phyloP scores from a whole-genome alignment of 768 basidiomycete species.

The Trametes elegans region DNA sequence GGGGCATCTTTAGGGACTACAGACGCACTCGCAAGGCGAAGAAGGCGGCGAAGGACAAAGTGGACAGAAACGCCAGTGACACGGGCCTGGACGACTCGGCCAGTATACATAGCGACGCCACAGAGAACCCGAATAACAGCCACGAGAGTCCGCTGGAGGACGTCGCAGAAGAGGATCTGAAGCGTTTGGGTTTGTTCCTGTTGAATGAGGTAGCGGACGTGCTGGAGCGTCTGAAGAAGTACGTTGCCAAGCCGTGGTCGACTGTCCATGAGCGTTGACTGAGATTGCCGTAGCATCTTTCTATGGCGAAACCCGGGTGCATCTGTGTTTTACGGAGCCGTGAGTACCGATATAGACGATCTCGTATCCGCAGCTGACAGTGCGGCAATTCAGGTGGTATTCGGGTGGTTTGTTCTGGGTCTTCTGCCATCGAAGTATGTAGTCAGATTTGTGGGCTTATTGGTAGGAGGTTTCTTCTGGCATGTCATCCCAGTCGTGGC shows the following conservation, averaged over 20 bases:
- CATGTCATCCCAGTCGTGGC: slow-evolving; percentile 56
- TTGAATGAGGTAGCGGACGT: slow-evolving; percentile 55
- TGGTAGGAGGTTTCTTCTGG: slow-evolving; percentile 58
- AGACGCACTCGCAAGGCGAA: slow-evolving; percentile 35
- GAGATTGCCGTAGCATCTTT: slow-evolving; percentile 45
- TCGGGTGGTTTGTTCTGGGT: slow-evolving; percentile 38
- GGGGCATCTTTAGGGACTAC: slow-evolving; percentile 48
- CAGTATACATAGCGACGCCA: background rate
- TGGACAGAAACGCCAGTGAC: slow-evolving; percentile 20
- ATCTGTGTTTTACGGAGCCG: slow-evolving; percentile 48
- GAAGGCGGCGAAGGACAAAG: slow-evolving; percentile 24
- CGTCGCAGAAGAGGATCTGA: slow-evolving; percentile 39
- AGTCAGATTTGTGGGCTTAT: slow-evolving; percentile 45
- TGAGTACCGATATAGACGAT: slow-evolving; percentile 27
- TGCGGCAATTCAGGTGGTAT: slow-evolving; percentile 35
- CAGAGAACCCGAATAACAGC: background rate
- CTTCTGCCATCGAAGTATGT: slow-evolving; percentile 51
- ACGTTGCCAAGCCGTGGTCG: slow-evolving; percentile 16
- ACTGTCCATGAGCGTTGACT: background rate
- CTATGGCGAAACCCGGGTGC: slow-evolving; percentile 60
- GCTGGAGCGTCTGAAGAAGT: slow-evolving; percentile 68
- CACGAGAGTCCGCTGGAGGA: slow-evolving; percentile 14
- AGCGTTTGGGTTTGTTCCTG: slow-evolving; percentile 38
- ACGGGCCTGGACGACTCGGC: slow-evolving; percentile 4
- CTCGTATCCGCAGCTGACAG: background rate